These are phyloP conservation scores for Carpinus viminea DNA, from an alignment of 306 rosid genomes.

Conservation along the genomic window DNA sequence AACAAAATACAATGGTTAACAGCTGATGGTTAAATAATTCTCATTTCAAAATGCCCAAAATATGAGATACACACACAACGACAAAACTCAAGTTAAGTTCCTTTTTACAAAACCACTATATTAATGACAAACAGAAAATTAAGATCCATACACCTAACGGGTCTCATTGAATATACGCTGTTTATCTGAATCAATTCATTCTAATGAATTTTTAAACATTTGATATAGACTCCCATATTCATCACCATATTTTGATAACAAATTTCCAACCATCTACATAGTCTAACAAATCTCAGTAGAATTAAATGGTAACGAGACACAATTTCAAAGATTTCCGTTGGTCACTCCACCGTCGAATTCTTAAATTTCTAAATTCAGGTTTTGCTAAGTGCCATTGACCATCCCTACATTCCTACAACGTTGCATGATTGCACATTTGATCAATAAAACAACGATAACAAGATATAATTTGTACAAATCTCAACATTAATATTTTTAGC, in stretches of 20 bases:
- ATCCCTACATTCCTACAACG: no score
- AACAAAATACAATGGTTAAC: neutral
- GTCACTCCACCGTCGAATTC: neutral
- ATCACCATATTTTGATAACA: neutral
- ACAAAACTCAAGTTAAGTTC: no score
- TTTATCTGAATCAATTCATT: neutral
- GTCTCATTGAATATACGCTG: neutral
- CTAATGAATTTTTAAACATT: neutral
- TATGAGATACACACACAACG: no score
- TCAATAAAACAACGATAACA: no score
- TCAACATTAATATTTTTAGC: neutral
- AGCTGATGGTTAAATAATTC: neutral
- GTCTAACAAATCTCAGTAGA: neutral
- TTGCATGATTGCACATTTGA: no score
- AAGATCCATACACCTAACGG: neutral
- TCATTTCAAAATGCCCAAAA: neutral
- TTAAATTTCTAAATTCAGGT: neutral
- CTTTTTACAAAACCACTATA: neutral
- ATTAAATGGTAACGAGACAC: no score
- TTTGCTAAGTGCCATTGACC: neutral
- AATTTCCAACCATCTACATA: neutral
- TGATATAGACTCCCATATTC: neutral
- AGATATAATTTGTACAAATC: neutral
- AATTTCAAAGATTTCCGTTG: no score
- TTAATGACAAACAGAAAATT: neutral